Percentiles rank a stretch among this genome's conserved stretches.
Conservation (phyloP, 176 grass and related monocot genomes). For the Elymus sibiricus region DNA sequence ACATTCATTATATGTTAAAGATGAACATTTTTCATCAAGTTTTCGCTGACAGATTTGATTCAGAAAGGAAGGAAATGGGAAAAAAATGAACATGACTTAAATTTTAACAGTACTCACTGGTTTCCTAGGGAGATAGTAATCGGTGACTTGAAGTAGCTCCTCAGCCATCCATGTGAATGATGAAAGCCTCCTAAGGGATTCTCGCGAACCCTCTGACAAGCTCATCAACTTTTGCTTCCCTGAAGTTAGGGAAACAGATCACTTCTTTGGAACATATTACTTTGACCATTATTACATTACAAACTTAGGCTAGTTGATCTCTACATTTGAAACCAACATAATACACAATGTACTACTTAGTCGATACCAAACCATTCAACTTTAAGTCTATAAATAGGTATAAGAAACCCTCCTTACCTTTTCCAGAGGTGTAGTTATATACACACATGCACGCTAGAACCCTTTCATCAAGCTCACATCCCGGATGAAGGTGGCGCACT, state of each 20-base stretch:
- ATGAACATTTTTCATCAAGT: neutral
- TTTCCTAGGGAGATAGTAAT: constrained; percentile 81
- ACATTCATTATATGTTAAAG: neutral
- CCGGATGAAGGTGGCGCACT: constrained; percentile 68
- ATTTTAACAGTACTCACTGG: constrained; percentile 57
- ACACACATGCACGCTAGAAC: constrained; percentile 82
- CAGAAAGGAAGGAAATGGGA: neutral
- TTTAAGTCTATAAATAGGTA: neutral
- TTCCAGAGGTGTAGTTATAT: constrained; percentile 93
- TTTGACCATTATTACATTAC: neutral
- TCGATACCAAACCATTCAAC: constrained; percentile 14
- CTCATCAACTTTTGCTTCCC: constrained; percentile 90
- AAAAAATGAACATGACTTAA: neutral
- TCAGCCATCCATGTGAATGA: constrained; percentile 97
- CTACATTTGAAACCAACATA: constrained; percentile 1
- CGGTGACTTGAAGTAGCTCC: constrained; percentile 89
- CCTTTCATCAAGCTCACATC: constrained; percentile 79
- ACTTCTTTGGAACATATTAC: neutral
- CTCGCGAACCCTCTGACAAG: constrained; percentile 80
- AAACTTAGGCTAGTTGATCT: neutral
- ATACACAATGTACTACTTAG: constrained; percentile 8
- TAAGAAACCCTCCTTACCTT: constrained; percentile 57
- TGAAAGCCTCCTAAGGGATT: constrained; percentile 88
- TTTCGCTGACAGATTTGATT: neutral
- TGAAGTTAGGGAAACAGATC: constrained; percentile 29